Conservation (phyloP, 1,284 basidiomycete genomes). For the Rhizopogon hawkerae region DNA sequence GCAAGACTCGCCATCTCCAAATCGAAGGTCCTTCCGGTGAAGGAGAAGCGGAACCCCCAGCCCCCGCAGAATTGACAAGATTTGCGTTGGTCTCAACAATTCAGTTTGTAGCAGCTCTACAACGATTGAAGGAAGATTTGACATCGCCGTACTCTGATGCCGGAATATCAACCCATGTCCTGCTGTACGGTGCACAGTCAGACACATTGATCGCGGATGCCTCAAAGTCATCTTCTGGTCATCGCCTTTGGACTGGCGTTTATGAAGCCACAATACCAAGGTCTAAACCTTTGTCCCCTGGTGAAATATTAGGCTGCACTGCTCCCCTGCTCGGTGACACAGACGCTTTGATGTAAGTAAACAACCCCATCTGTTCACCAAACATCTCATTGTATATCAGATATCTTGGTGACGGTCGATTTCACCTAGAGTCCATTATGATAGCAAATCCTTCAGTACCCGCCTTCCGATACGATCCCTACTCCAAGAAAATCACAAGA, state of each 20-base stretch:
- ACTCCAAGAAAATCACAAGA: slow-evolving; percentile 92
- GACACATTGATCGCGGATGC: not conserved
- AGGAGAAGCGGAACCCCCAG: not conserved
- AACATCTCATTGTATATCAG: slow-evolving; percentile 33
- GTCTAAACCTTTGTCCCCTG: slow-evolving; percentile 89
- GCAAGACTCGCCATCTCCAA: slow-evolving; percentile 41
- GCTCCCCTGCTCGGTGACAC: slow-evolving; percentile 76
- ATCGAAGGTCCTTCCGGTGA: slow-evolving; percentile 38
- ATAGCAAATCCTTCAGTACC: slow-evolving; percentile 96
- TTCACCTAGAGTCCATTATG: slow-evolving; percentile 99
- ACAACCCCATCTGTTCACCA: slow-evolving; percentile 1
- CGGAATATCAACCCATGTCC: slow-evolving; percentile 7
- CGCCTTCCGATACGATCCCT: slow-evolving; percentile 97
- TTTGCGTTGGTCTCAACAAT: slow-evolving; percentile 91
- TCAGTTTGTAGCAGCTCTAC: slow-evolving; percentile 88
- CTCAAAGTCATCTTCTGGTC: slow-evolving; percentile 1
- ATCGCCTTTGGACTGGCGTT: slow-evolving; percentile 44
- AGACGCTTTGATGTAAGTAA: slow-evolving; percentile 77
- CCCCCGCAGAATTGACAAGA: slow-evolving; percentile 43
- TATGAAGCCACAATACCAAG: slow-evolving; percentile 84
- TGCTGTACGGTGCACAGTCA: slow-evolving; percentile 11
- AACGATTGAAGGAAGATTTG: slow-evolving; percentile 77
- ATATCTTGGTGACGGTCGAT: slow-evolving; percentile 96
- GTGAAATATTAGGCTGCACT: slow-evolving; percentile 96
- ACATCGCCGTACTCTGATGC: slow-evolving; percentile 28